Evolutionary conservation across 2,329 filamentous ascomycete genomes (phyloP), one percentile per base, ranked within the genome.

Genomic region (Monilinia fructigena): DNA sequence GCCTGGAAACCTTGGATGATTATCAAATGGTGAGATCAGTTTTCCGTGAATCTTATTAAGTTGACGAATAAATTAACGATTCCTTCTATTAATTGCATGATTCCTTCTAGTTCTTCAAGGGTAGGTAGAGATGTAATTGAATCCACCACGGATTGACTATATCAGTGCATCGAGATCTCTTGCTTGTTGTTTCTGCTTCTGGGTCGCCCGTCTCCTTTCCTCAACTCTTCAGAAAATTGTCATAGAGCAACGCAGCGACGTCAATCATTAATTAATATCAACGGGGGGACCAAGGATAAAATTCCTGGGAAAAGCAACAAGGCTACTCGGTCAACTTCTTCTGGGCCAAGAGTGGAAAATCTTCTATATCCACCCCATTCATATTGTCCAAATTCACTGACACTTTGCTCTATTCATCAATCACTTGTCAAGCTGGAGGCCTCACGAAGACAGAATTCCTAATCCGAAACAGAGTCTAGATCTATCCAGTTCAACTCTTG

Each of bases 241-340:
- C 40, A 48, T 45, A 42, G 20, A 56, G 50, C 38, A 16, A 42
- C 40, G 4, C 12, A 26, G 16, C 23, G 12, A 28, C 38, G 20
- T 55, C 56, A 58, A 58, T 45, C 3, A 10, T 31, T 20, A n/a
- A 63, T 55, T 38, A 55, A 63, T 56, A 14, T 55, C 14, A 56
- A 56, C 16, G 5, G 23, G 12, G 11, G 16, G 47, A 23, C 38
- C 61, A 42, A 60, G 58, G 45, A 4, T 31, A 38, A 12, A 20
- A 31, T n/a, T 28, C 23, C 26, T 47, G 14, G 31, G 55, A 35
- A 50, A 38, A 10, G 8, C 10, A 38, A 12, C 4, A 26, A 65
- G 23, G 26, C 55, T 59, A 59, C 54, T 59, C 63, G 45, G 45
- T 23, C 63, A 59, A 23, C 63, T 65, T 52, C 54, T 23, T 65